These are phyloP conservation scores for Quercus phellos DNA, from an alignment of 331 rosid species.

Conservation along the genomic window DNA sequence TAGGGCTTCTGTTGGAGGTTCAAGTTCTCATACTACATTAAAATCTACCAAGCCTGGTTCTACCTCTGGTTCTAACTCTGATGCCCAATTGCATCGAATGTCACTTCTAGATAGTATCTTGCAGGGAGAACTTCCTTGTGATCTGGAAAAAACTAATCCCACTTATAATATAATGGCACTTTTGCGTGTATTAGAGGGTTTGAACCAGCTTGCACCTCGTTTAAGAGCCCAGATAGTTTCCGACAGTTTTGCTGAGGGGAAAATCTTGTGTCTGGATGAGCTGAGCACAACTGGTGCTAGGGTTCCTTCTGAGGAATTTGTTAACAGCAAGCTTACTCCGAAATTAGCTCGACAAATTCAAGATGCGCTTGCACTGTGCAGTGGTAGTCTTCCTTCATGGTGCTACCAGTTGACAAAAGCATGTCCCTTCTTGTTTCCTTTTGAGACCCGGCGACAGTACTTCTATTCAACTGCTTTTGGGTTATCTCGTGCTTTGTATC, in stretches of 20 bases:
- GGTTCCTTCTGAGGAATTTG: constrained; percentile 72
- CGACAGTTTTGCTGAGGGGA: constrained; percentile 75
- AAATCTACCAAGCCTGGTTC: constrained; percentile 62
- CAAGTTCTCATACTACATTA: constrained; percentile 45
- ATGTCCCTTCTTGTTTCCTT: constrained; percentile 96
- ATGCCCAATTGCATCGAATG: constrained; percentile 51
- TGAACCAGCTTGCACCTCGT: constrained; percentile 93
- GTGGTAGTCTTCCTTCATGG: constrained; percentile 99
- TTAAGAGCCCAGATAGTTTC: constrained; percentile 67
- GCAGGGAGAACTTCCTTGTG: constrained; percentile 96
- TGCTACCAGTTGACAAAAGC: constrained; percentile 96
- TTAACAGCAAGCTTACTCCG: constrained; percentile 95
- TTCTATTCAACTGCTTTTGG: constrained; percentile 98
- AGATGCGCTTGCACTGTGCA: constrained; percentile 97
- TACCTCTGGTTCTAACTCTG: constrained; percentile 54
- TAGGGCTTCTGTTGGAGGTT: constrained; percentile 57
- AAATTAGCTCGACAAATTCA: constrained; percentile 95
- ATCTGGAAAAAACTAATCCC: constrained; percentile 84
- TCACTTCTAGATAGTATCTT: constrained; percentile 86
- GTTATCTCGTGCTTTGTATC: constrained; percentile 89
- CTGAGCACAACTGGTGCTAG: constrained; percentile 49
- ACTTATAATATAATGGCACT: constrained; percentile 83
- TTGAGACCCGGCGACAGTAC: constrained; percentile 91
- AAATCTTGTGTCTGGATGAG: constrained; percentile 50
- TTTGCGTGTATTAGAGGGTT: constrained; percentile 81